Conservation (phyloP, 1,284 basidiomycete genomes). For the Ganoderma resinaceum region DNA sequence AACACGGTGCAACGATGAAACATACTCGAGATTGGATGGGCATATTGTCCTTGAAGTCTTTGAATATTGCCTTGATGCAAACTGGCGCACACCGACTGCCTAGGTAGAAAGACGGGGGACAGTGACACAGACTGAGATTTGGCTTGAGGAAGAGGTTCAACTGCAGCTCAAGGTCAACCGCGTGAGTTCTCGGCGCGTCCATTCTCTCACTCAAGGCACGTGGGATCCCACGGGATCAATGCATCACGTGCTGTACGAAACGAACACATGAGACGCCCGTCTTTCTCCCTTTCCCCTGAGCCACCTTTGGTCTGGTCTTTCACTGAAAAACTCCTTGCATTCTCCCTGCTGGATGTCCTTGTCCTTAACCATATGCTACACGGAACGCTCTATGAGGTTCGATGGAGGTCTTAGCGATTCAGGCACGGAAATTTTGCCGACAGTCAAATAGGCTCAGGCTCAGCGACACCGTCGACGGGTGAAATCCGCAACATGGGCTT, state of each 20-base stretch:
- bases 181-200: neutral
- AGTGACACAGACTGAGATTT: neutral
- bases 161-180: neutral
- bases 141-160: neutral
- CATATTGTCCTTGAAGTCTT: neutral
- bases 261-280: neutral
- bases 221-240: neutral
- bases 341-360: no score
- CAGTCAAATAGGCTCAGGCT: neutral
- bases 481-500: neutral
- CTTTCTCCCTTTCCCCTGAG: neutral
- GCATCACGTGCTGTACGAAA: neutral
- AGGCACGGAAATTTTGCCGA: neutral
- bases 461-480: neutral
- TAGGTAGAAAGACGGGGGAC: neutral
- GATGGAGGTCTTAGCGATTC: neutral
- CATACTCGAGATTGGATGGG: conserved; percentile 3
- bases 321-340: no score
- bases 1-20: neutral
- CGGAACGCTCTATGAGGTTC: neutral
- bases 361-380: neutral
- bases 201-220: no score
- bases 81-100: neutral
- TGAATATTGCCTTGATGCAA: neutral
- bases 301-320: neutral